Evolutionary conservation across 148 eudicot genomes (phyloP), one percentile per base, ranked within the genome.

Genomic region (Pharnaceum exiguum): DNA sequence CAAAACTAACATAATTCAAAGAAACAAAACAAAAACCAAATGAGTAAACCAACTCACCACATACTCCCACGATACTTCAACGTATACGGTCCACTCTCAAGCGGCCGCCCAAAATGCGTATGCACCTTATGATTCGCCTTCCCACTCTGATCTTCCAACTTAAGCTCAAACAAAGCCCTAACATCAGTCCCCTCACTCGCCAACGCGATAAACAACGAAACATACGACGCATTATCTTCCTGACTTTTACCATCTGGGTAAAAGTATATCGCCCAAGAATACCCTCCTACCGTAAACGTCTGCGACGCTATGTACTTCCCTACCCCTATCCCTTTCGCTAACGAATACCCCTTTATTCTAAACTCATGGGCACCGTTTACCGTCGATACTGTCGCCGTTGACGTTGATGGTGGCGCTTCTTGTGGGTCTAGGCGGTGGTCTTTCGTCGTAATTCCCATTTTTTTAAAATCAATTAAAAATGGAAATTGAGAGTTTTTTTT

Each of bases 111-210:
- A 30, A 67, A 67, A 49, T 67, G 71, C 21, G 24, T 57, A 46
- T 67, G 64, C 10, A 67, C 43, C 24, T 59, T 67, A 31, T 67
- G 43, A 11, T 56, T 51, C 47, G 55, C 71, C 26, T 67, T 67
- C 47, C 71, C 71, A 67, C 71, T 67, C 71, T 67, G 71, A 67
- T 67, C 71, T 50, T 40, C 3, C 16, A 67, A 29, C 5, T 50
- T 21, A 26, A 67, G 18, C 32, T 67, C 71, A n/a, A 67, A 67
- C 64, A 67, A 50, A 13, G 71, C 71, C 64, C 71, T 49, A 10
- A 67, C 71, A 13, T 67, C 64, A 0, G 58, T 50, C 27, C 44
- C 71, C 29, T 67, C 71, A 19, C 71, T 57, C 18, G 58, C 71
- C 13, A 67, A 40, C 11, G 71, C 62, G 27, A 67, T 58, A 48